Evolutionary conservation across 371 early-diverging fungal species (phyloP).

Genomic region (Mucor lusitanicus): DNA sequence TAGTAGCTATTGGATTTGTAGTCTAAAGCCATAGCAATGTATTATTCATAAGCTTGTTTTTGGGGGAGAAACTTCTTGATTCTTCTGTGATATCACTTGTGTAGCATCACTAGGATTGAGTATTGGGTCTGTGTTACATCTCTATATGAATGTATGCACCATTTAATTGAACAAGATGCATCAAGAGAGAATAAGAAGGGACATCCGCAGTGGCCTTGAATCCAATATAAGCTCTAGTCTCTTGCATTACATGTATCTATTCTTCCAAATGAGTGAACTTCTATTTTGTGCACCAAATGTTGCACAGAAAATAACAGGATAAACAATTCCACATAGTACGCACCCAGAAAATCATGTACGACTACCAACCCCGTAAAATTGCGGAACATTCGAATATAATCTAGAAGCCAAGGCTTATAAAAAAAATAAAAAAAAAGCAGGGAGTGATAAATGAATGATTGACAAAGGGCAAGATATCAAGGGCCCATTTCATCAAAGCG

Average conservation of each 20-base stretch:
- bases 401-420: not conserved
- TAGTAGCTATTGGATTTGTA: no score
- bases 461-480: not conserved
- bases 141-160: not conserved
- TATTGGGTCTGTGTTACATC: not conserved
- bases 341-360: not conserved
- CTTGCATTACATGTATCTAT: no score
- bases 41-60: no score
- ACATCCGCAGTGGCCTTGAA: no score
- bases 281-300: not conserved
- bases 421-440: no score
- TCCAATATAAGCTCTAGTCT: no score
- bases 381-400: constrained; percentile 9
- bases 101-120: not conserved
- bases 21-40: not conserved
- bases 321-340: not conserved
- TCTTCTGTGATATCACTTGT: not conserved
- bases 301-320: not conserved
- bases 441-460: not conserved
- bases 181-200: no score
- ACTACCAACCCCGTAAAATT: not conserved
- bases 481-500: not conserved
- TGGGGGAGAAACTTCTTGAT: not conserved
- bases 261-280: not conserved
- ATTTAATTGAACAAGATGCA: no score